Evolutionary conservation across 2,329 filamentous ascomycete species (phyloP).

Genomic region (Trichoderma polysporum): DNA sequence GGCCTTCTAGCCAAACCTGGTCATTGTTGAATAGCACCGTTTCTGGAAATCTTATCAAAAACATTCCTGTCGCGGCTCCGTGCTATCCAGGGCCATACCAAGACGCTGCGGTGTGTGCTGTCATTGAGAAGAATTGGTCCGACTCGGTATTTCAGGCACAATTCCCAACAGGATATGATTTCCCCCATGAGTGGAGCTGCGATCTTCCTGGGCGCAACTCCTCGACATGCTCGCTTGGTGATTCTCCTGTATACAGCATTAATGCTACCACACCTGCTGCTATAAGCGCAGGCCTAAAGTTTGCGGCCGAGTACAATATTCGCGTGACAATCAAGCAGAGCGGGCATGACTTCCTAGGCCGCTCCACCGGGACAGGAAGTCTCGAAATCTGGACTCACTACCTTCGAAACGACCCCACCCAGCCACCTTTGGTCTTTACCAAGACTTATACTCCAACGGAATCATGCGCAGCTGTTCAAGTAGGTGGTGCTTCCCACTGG

Average conservation of each 20-base stretch:
- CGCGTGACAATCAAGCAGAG: neutral
- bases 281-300: neutral
- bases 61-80: neutral
- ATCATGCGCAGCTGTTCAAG: neutral
- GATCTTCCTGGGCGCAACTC: neutral
- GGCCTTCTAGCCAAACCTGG: neutral
- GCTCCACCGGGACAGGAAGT: too few relatives aligned
- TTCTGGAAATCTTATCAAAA: neutral
- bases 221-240: neutral
- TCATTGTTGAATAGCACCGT: neutral
- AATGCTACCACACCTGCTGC: neutral
- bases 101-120: neutral
- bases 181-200: neutral
- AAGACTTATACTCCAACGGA: neutral
- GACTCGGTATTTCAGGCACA: neutral
- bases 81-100: neutral
- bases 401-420: neutral
- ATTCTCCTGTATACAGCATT: neutral
- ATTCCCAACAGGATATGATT: neutral
- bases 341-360: too few relatives aligned
- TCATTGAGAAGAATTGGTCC: neutral
- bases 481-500: conserved; percentile 25
- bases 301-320: neutral
- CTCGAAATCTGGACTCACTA: neutral
- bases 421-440: neutral